Evolutionary conservation across 2,329 filamentous ascomycete species (phyloP), one percentile per base, ranked within the genome.

Genomic region (Penicillium sp.): DNA sequence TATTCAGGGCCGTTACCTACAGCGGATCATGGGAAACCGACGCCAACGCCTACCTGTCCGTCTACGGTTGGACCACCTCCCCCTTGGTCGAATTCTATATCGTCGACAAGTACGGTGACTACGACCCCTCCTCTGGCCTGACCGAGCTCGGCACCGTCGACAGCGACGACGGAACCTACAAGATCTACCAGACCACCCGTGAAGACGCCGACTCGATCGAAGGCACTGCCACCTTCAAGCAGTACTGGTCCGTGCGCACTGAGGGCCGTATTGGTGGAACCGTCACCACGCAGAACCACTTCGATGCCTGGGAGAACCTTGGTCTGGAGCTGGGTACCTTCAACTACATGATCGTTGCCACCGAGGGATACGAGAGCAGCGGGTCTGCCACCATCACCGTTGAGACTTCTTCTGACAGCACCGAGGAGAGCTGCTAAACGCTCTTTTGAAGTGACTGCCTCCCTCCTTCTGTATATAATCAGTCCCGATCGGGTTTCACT

Each of bases 161-260:
- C 12, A 65, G 59, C n/a, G n/a, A n/a, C 15, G 70, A 73, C 48
- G 70, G 69, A 4, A 57, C 55, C 6, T 73, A 73, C 52, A 54
- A 65, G 17, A 66, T 72, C 49, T 71, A 68, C n/a, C n/a, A n/a
- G n/a, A n/a, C n/a, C 53, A 62, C 64, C 15, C 54, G 58, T 59
- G 35, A 68, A 74, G 45, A 59, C 64, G 32, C 69, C 72, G n/a
- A n/a, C 4, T 72, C 69, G 0, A 71, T 74, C 35, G 44, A 57
- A 2, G 70, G 70, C 5, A 71, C 67, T 8, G 54, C 59, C 2
- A 74, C 70, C 5, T 74, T 73, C 53, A 60, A 63, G 26, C 71
- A 74, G 58, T 74, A 69, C 55, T 72, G 66, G 64, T 72, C 69
- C n/a, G 63, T 74, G 29, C 65, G 72, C 9, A 59, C 31, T 37